Evolutionary conservation across 495 filamentous ascomycete species (phyloP).

Genomic region (Cryomyces antarcticus): DNA sequence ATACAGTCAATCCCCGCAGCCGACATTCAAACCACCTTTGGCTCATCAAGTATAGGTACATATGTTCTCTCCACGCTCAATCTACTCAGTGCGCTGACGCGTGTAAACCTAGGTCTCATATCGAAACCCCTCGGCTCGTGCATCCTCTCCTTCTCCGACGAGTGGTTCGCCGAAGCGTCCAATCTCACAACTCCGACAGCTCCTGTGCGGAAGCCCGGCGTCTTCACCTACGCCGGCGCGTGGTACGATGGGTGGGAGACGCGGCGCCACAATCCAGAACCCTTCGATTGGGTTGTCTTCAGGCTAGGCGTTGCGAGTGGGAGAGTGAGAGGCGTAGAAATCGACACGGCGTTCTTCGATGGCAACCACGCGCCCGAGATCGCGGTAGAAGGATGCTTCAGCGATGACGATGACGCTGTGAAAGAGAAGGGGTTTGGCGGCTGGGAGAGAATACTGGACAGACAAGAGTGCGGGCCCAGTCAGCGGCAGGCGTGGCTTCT

Average conservation of each 20-base stretch:
- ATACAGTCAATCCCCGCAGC: constrained; percentile 10
- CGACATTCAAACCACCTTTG: constrained; percentile 53
- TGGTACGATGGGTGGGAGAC: constrained; percentile 98
- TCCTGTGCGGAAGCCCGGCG: constrained; percentile 56
- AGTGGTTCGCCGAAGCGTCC: constrained; percentile 71
- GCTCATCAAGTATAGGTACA: constrained; percentile 44
- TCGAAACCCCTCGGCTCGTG: constrained; percentile 52
- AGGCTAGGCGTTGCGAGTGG: constrained; percentile 62
- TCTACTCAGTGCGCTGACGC: constrained; percentile 1
- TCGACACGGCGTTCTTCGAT: constrained; percentile 72
- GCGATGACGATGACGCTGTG: constrained; percentile 34
- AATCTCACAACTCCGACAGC: constrained; percentile 60
- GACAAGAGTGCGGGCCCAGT: constrained; percentile 51
- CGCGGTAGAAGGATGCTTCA: constrained; percentile 57
- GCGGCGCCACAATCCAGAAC: constrained; percentile 57
- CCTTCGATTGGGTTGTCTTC: constrained; percentile 72
- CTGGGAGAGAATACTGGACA: constrained; percentile 57
- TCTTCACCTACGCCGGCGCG: constrained; percentile 68
- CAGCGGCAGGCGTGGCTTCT: constrained; percentile 65
- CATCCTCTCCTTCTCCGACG: constrained; percentile 59
- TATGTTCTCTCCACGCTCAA: background rate
- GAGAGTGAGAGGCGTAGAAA: constrained; percentile 55
- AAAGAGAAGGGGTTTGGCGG: constrained; percentile 32
- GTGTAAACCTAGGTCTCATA: constrained; percentile 40
- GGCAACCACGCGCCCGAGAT: constrained; percentile 78